Base-by-base conservation (phyloP, 768 basidiomycete genomes). In the Suillus paluster region DNA sequence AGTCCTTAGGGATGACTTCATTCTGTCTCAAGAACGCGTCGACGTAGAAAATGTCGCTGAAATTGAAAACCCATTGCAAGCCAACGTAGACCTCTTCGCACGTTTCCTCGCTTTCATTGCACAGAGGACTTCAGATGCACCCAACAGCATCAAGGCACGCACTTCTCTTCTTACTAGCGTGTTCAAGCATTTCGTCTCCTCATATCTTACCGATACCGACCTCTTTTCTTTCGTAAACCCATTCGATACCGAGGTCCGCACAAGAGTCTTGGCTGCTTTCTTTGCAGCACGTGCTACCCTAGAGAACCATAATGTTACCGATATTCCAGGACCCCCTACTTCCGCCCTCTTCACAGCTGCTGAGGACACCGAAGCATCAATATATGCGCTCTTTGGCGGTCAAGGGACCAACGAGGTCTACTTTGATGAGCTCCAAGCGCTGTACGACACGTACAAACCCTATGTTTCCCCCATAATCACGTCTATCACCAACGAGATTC, bases 361-460 rank as follows among this genome's bases (percentile, higher is more conserved):
- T 38, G 70, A 77, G 50, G 73, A 81, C n/a, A 84, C 85, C 50
- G 83, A 88, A 48, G 89, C 86, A 58, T 91, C 84, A 52, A 79
- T 98, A 68, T 98, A 91, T 77, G 97, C 94, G 57, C 81, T 99
- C 44, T 99, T 99, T 72, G 97, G 97, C 57, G 97, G 97, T 15
- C 97, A 99, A 77, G 97, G 97, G 61, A 94, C 91, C 62, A 99
- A 99, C 77, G 97, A 99, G 72, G 92, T 97, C 63, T 99, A 99
- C 80, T 95, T 98, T 74, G 93, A 97, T 74, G 97, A 99, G 75
- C 84, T 99, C 21, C 92, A 97, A 79, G 79, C 82, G 55, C 88
- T 99, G 57, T 95, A 92, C 77, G 91, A 97, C 77, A 91, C 86
- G 63, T 99, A 99, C 83, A 86, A 82, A 65, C 90, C 95, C 12